Conservation (phyloP, 208 protist genomes). For the Wallacemonas sp. region DNA sequence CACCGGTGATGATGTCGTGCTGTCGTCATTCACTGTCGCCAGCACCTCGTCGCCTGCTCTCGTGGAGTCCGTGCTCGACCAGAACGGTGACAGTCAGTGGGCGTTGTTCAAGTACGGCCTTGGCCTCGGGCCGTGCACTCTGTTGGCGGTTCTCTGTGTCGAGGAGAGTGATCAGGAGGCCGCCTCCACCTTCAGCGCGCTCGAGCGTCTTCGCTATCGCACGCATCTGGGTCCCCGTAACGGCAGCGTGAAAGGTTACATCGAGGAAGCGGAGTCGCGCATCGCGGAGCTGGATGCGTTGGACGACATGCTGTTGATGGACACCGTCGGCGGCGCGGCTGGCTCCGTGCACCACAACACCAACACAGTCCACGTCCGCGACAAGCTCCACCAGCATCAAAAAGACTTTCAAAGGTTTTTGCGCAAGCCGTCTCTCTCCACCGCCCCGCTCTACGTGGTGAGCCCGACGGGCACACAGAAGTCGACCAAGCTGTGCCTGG, state of each 20-base stretch:
- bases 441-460: slow-evolving; percentile 11
- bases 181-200: slow-evolving; percentile 32
- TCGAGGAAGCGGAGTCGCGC: slow-evolving; percentile 10
- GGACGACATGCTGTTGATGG: slow-evolving; percentile 11
- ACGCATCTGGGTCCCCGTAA: slow-evolving; percentile 27
- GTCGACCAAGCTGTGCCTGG: background rate
- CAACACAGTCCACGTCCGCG: background rate
- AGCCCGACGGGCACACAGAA: background rate
- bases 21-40: slow-evolving; percentile 45
- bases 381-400: background rate
- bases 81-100: slow-evolving; percentile 40
- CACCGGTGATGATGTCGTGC: slow-evolving; percentile 29
- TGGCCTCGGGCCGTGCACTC: slow-evolving; percentile 39
- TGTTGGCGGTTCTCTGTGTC: slow-evolving; percentile 26
- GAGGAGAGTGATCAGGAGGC: slow-evolving; percentile 44
- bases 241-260: slow-evolving; percentile 34
- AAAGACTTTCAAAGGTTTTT: background rate
- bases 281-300: slow-evolving; percentile 8
- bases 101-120: slow-evolving; percentile 41
- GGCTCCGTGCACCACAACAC: background rate
- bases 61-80: slow-evolving; percentile 36
- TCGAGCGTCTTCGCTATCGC: slow-evolving; percentile 35
- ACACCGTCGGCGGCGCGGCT: background rate
- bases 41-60: slow-evolving; percentile 18
- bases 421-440: background rate